Percentiles rank a stretch among this genome's conserved stretches.
Conservation (phyloP, 1,284 basidiomycete species). For the Pyrrhoderma noxium region DNA sequence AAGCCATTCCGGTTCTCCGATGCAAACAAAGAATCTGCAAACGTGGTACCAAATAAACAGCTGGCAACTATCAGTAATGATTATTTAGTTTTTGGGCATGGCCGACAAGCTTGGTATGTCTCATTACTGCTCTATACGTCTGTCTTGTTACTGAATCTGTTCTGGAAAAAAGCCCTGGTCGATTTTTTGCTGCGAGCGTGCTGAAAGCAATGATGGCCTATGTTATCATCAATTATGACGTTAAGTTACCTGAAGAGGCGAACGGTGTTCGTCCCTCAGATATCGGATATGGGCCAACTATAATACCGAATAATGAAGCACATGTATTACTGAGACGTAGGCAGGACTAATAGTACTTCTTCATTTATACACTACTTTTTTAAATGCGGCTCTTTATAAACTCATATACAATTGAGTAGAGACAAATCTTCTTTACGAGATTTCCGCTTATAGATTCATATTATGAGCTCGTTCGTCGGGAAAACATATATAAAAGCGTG, state of each 20-base stretch:
- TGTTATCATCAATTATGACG: conserved; percentile 38
- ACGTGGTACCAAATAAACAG: conserved; percentile 23
- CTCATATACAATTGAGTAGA: no score
- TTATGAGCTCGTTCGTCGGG: no score
- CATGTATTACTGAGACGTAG: conserved; percentile 18
- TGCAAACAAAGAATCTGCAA: no score
- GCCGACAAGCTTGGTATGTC: conserved; percentile 28
- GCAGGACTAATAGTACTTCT: no score
- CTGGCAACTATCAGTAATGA: conserved; percentile 24
- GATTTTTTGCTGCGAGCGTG: conserved; percentile 41
- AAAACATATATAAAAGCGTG: no score
- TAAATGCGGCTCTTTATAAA: no score
- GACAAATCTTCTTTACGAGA: no score
- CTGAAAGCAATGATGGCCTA: conserved; percentile 41
- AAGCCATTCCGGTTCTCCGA: conserved; percentile 41
- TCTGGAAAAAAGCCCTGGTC: conserved; percentile 31
- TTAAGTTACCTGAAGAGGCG: conserved; percentile 31
- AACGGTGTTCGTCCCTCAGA: conserved; percentile 25
- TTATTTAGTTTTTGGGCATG: conserved; percentile 26
- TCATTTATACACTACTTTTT: no score
- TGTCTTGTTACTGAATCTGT: neutral
- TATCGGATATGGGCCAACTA: conserved; percentile 4
- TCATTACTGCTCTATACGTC: neutral
- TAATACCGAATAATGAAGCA: conserved; percentile 17
- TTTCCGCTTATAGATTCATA: no score